Conservation (phyloP, 2,329 filamentous ascomycete species). For the Podosphaera fusca region DNA sequence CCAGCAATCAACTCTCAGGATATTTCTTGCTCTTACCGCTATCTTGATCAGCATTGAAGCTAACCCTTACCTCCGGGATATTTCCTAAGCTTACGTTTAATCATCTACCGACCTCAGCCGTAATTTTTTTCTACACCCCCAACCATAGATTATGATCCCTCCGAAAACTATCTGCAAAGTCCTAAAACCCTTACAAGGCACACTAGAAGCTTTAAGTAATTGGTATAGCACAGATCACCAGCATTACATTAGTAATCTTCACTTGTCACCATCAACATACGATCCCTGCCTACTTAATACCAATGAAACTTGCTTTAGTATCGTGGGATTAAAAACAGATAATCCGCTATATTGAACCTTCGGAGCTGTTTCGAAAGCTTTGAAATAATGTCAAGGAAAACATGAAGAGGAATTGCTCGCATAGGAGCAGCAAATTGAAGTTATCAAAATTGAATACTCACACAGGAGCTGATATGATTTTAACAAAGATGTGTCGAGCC, state of each 20-base stretch:
- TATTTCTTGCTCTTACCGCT: neutral
- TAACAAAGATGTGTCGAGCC: no score
- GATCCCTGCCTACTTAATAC: slow-evolving; percentile 2
- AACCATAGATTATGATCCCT: neutral
- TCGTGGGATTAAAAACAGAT: slow-evolving; percentile 2
- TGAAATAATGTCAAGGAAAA: no score
- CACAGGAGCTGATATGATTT: no score
- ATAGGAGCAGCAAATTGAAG: no score
- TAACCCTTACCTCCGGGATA: neutral
- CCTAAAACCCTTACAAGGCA: neutral
- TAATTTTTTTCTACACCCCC: neutral
- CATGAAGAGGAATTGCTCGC: no score
- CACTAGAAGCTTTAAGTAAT: slow-evolving; percentile 1
- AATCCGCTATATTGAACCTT: neutral
- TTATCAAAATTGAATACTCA: no score
- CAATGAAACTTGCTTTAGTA: neutral
- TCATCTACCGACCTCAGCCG: neutral
- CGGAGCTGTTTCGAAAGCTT: no score
- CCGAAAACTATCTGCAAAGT: neutral
- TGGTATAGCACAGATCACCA: slow-evolving; percentile 1
- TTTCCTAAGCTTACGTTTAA: slow-evolving; percentile 1
- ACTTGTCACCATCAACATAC: slow-evolving; percentile 1
- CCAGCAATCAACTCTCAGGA: slow-evolving; percentile 1
- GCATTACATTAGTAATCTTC: slow-evolving; percentile 1
- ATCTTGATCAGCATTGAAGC: neutral